A percentile compares a stretch with the other conserved stretches of the same genome.
phyloP scores from a whole-genome alignment of 2,329 filamentous ascomycete genomes.

The Capronia coronata region DNA sequence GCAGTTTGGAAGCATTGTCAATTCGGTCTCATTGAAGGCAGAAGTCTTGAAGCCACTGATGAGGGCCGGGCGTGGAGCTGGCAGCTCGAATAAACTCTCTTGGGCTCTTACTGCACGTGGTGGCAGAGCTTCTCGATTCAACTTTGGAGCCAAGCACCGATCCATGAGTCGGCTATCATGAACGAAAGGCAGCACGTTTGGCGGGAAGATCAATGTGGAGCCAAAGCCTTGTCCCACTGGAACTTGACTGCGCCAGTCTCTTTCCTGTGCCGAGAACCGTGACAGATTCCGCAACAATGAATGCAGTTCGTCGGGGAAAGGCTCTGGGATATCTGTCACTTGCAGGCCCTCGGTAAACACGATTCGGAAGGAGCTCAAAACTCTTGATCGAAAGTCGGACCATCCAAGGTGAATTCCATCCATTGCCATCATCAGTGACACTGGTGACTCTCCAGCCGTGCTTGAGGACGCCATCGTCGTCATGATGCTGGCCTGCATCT shows the following conservation, averaged over 20 bases:
- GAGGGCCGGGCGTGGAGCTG: constrained; percentile 22
- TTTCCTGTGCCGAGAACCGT: constrained; percentile 17
- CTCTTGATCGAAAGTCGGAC: constrained; percentile 23
- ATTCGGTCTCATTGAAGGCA: constrained; percentile 22
- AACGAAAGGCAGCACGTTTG: constrained; percentile 22
- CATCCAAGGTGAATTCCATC: constrained; percentile 26
- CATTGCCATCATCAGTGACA: constrained; percentile 21
- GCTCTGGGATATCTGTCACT: constrained; percentile 15
- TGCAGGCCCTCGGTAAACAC: constrained; percentile 9
- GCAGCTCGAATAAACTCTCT: constrained; percentile 24
- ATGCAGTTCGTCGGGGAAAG: constrained; percentile 16
- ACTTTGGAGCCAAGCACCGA: constrained; percentile 19
- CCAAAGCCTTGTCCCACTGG: constrained; percentile 21
- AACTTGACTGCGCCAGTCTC: constrained; percentile 20
- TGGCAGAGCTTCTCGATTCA: constrained; percentile 24
- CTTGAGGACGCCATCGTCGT: constrained; percentile 9
- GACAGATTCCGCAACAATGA: constrained; percentile 11
- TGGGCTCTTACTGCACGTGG: constrained; percentile 16
- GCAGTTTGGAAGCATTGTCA: constrained; percentile 20
- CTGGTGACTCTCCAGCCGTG: constrained; percentile 9
- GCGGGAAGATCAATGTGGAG: constrained; percentile 24
- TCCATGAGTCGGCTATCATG: constrained; percentile 6
- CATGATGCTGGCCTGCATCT: too few relatives aligned
- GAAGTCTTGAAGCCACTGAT: constrained; percentile 21
- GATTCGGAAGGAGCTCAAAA: constrained; percentile 24